phyloP scores from a whole-genome alignment of 371 early-diverging fungal genomes.

The Mortierella sp. region DNA sequence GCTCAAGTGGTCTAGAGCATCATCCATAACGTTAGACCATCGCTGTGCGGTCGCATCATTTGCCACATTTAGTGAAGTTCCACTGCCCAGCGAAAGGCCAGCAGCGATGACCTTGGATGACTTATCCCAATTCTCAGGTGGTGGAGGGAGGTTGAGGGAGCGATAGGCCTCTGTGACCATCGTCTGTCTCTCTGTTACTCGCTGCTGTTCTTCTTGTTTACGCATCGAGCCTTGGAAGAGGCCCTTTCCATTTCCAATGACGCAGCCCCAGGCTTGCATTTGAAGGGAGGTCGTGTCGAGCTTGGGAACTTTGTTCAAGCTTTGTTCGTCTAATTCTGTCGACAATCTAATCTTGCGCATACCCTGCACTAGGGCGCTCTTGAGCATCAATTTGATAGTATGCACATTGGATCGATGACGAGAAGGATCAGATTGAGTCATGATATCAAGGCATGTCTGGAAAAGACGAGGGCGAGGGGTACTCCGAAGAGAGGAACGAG shows the following conservation, averaged over 20 bases:
- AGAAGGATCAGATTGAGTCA: slow-evolving; percentile 21
- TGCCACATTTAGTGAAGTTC: not conserved
- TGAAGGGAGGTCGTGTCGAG: slow-evolving; percentile 6
- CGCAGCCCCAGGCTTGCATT: slow-evolving; percentile 25
- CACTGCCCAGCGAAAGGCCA: not conserved
- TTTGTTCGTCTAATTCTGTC: not conserved
- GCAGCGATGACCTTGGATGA: slow-evolving; percentile 25
- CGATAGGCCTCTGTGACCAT: slow-evolving; percentile 29
- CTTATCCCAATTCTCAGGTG: slow-evolving; percentile 40
- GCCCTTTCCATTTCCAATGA: slow-evolving; percentile 46
- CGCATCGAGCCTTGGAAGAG: slow-evolving; percentile 24
- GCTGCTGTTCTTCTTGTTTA: slow-evolving; percentile 19
- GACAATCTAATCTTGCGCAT: slow-evolving; percentile 22
- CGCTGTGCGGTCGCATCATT: slow-evolving; percentile 5
- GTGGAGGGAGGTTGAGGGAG: slow-evolving; percentile 27
- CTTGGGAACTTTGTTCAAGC: not conserved
- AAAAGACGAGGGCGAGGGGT: slow-evolving; percentile 24
- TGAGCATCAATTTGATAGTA: slow-evolving; percentile 18
- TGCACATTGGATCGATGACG: slow-evolving; percentile 15
- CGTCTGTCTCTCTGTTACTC: slow-evolving; percentile 24
- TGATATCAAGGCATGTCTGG: slow-evolving; percentile 33
- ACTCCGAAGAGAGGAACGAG: slow-evolving; percentile 11
- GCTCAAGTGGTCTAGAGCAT: slow-evolving; percentile 24
- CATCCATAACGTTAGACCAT: slow-evolving; percentile 24
- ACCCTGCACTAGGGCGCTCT: slow-evolving; percentile 23